phyloP scores from a whole-genome alignment of 495 filamentous ascomycete species.

The Penicillium mononematosum region DNA sequence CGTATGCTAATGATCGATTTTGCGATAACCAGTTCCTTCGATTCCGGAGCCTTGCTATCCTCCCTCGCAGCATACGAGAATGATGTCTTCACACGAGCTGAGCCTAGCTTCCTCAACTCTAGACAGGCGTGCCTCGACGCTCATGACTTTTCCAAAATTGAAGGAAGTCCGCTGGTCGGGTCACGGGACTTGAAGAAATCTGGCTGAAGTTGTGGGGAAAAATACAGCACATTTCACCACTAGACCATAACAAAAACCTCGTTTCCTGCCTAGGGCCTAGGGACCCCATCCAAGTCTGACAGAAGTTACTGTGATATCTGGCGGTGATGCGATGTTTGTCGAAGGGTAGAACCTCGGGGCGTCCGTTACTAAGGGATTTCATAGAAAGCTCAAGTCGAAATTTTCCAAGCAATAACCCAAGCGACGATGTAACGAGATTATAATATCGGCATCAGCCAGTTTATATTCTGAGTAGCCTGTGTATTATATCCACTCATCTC shows the following conservation, averaged over 20 bases:
- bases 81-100: slow-evolving; percentile 49
- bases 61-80: slow-evolving; percentile 51
- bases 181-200: slow-evolving; percentile 10
- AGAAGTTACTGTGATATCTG: no score
- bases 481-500: no score
- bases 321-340: no score
- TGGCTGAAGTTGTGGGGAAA: background rate
- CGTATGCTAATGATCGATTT: background rate
- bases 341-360: no score
- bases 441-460: no score
- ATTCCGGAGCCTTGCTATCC: slow-evolving; percentile 11
- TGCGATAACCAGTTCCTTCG: slow-evolving; percentile 13
- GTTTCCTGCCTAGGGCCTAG: no score
- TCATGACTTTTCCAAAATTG: slow-evolving; percentile 51
- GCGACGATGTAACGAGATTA: no score
- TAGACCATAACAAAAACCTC: no score
- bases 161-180: slow-evolving; percentile 36
- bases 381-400: background rate
- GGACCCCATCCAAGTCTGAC: no score
- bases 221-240: no score
- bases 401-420: background rate
- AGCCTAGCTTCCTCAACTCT: slow-evolving; percentile 53
- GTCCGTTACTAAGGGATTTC: no score
- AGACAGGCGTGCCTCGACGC: slow-evolving; percentile 64
- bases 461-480: no score